Base-by-base conservation (phyloP, 768 basidiomycete species). In the Trametes coccinea region DNA sequence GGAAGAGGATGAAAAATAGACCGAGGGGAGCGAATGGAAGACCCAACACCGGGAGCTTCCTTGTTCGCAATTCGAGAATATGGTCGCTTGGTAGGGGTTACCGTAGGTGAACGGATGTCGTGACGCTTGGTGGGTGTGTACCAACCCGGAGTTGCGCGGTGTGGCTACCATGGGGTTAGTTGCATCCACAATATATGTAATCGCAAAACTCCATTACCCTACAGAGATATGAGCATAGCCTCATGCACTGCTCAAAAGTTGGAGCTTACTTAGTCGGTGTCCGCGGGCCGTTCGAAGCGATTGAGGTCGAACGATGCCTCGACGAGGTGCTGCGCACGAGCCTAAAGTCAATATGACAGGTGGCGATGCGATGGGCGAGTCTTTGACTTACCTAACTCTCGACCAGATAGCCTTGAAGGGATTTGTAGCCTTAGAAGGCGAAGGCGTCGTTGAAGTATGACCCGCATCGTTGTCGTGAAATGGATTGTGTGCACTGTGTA, bases 371-470 rank as follows among this genome's bases (percentile, higher is more conserved):
- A n/a, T 29, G 27, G 7, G n/a, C 7, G 8, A 2, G 16, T 27
- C 2, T 29, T 56, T 29, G 53, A 64, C 68, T 52, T 51, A n/a
- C 61, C 37, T 3, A 67, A 22, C 52, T 40, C 57, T 62, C 2
- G 54, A 59, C 67, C 66, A 70, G 22, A 59, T 53, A 14, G 57
- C 56, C 40, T 63, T 46, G 61, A 70, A 70, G 3, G 56, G 62
- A 33, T 67, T 66, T 10, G 31, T 34, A 4, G 39, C 49, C 48
- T 56, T 61, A 1, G 37, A 50, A 14, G 66, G 54, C n/a, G 66
- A 61, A 8, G 40, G 29, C 17, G 59, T 30, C 1, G 53, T 33
- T 6, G 60, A 46, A 17, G 51, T 37, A 6, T 29, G 17, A 4
- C 14, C 34, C n/a, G 39, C 59, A 6, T 59, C 49, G 31, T 34